Percentiles rank a stretch among this genome's conserved stretches.
Evolutionary conservation across 352 stramenopile species (phyloP).

Genomic region (Hyaloperonospora arabidopsidis): DNA sequence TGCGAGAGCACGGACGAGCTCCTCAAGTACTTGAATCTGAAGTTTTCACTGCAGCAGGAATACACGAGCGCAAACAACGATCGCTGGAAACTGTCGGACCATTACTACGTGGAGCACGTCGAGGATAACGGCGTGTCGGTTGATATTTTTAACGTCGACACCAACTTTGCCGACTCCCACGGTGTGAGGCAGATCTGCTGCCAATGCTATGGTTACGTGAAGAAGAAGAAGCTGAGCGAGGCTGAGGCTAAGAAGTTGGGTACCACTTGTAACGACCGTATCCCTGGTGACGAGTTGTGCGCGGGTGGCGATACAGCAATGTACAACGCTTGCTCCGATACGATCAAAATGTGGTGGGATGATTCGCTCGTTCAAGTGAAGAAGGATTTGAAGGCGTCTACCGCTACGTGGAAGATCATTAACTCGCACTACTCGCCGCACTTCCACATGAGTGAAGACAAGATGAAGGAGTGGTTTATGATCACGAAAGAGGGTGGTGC

Average conservation of each 20-base stretch:
- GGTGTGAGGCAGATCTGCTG: constrained; percentile 81
- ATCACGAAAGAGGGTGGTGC: constrained; percentile 71
- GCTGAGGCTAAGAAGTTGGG: constrained; percentile 47
- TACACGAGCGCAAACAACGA: constrained; percentile 78
- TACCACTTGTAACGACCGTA: constrained; percentile 63
- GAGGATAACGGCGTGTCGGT: constrained; percentile 75
- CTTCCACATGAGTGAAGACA: constrained; percentile 84
- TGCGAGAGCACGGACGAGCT: constrained; percentile 64
- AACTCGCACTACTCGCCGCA: constrained; percentile 88
- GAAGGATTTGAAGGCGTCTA: constrained; percentile 63
- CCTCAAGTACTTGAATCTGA: constrained; percentile 76
- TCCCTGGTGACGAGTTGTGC: constrained; percentile 57
- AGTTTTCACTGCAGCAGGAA: constrained; percentile 69
- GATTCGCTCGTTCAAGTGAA: constrained; percentile 59
- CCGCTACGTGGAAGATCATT: constrained; percentile 79
- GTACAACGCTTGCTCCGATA: constrained; percentile 70
- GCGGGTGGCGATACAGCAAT: constrained; percentile 55
- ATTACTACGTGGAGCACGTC: constrained; percentile 81
- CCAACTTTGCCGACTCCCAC: constrained; percentile 80
- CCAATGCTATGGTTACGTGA: constrained; percentile 83
- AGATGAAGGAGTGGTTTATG: constrained; percentile 86
- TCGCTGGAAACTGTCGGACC: constrained; percentile 72
- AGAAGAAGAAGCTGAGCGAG: constrained; percentile 44
- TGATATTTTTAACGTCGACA: constrained; percentile 86
- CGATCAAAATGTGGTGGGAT: constrained; percentile 75